Evolutionary conservation across 768 basidiomycete genomes (phyloP).

Genomic region (Crassisporium funariophilum): DNA sequence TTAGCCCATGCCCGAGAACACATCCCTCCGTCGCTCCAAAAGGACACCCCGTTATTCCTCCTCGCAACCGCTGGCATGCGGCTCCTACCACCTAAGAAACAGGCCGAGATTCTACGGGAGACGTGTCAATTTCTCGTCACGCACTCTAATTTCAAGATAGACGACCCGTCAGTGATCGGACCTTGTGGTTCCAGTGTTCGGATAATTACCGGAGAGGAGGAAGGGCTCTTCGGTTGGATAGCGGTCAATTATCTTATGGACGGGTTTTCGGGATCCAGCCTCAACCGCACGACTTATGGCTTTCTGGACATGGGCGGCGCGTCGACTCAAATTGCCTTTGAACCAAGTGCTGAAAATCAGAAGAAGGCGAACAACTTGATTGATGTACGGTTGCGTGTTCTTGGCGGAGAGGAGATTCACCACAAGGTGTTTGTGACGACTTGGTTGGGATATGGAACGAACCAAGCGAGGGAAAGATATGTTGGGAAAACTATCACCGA

Average conservation of each 20-base stretch:
- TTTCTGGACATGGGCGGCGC: conserved; percentile 99
- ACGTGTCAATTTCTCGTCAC: conserved; percentile 76
- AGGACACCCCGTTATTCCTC: conserved; percentile 87
- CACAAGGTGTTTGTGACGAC: conserved; percentile 97
- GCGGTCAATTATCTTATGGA: conserved; percentile 99
- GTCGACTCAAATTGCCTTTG: conserved; percentile 98
- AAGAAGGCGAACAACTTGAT: conserved; percentile 65
- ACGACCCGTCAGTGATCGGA: conserved; percentile 61
- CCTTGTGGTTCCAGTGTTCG: conserved; percentile 92
- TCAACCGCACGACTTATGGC: conserved; percentile 84
- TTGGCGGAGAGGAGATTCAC: conserved; percentile 84
- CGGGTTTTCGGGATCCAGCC: conserved; percentile 66
- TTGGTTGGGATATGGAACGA: conserved; percentile 98
- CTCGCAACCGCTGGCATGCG: conserved; percentile 99
- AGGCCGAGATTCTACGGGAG: conserved; percentile 69
- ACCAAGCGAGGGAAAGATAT: conserved; percentile 94
- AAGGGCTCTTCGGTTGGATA: conserved; percentile 98
- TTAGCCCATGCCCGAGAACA: conserved; percentile 79
- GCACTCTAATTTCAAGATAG: conserved; percentile 81
- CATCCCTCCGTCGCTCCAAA: conserved; percentile 84
- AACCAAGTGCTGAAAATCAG: conserved; percentile 67
- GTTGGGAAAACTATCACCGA: conserved; percentile 65
- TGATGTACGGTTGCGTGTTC: conserved; percentile 77
- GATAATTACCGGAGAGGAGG: conserved; percentile 97
- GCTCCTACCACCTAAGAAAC: conserved; percentile 67